Conservation (phyloP, 768 basidiomycete genomes). For the Artomyces pyxidatus region DNA sequence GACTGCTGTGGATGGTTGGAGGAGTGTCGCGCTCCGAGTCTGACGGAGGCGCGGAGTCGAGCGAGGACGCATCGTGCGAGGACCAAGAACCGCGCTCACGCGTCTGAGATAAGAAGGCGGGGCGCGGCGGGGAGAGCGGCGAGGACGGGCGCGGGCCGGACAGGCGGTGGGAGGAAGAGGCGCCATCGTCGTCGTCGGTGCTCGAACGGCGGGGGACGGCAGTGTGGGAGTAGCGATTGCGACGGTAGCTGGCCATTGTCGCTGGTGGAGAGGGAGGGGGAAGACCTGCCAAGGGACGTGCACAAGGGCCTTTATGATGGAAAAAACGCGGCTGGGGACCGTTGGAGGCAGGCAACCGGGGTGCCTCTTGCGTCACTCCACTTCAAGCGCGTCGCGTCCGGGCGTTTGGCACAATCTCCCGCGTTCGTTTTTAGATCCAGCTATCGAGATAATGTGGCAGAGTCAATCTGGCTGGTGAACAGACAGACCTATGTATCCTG, state of each 20-base stretch:
- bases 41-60: slow-evolving; percentile 18
- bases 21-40: slow-evolving; percentile 26
- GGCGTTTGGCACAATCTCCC: not conserved
- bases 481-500: no score
- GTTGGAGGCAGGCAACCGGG: no score
- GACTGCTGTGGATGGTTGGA: slow-evolving; percentile 10
- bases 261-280: slow-evolving; percentile 4
- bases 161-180: slow-evolving; percentile 9
- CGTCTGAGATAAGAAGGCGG: slow-evolving; percentile 4
- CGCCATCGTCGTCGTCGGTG: slow-evolving; percentile 18
- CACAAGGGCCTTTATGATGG: not conserved
- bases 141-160: slow-evolving; percentile 11
- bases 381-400: not conserved
- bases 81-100: slow-evolving; percentile 12
- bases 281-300: not conserved
- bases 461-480: no score
- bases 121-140: slow-evolving; percentile 15
- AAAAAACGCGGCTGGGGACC: not conserved
- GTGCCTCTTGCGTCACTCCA: not conserved
- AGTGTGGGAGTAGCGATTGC: slow-evolving; percentile 10
- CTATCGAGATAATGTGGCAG: no score
- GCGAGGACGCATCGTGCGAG: slow-evolving; percentile 11
- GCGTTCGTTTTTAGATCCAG: no score
- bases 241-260: slow-evolving; percentile 13
- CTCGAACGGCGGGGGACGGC: slow-evolving; percentile 4